Base-by-base conservation (phyloP, 371 early-diverging fungal species). In the Batkoa obscura region DNA sequence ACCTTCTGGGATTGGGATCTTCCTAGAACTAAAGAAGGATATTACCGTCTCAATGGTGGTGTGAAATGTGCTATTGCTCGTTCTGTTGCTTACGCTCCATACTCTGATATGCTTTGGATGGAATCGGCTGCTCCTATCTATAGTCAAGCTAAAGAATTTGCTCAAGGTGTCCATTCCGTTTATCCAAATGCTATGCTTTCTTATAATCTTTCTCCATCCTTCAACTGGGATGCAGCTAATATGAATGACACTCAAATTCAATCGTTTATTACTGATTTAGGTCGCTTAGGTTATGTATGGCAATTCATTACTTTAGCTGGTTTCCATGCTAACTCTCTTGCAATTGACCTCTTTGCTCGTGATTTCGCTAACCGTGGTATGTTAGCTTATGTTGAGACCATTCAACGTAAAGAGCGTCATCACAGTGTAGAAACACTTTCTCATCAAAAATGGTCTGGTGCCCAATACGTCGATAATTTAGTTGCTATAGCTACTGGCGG, bases 391-490 rank as follows among this genome's bases (percentile, higher is more conserved):
- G 94, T 97, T 59, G 66, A 83, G 63, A 80, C 82, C 45, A 83
- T 97, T 58, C 97, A 97, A 70, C 83, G 97, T 56, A 78, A 90
- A 72, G 97, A 97, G 68, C 82, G 97, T 51, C 73, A 72, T 49
- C 69, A 85, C 66, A 79, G 80, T 50, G 94, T 97, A 43, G 97
- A 97, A 72, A 91, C 90, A 34, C 74, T 97, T 39, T 76, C 85
- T 32, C 97, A 97, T 68, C 95, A 97, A 68, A 93, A 86, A 68
- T 97, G 97, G 97, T 90, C 92, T n/a, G 97, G 97, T 58, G 95
- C 97, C 45, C 78, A 82, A 72, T 94, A 90, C 75, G 79, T 83
- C 57, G 97, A 97, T 68, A 78, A 83, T 59, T 67, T 92, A 50
- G 90, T 95, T 74, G 84, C 86, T 68, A 79, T 86, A 38, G 94